Conservation (phyloP, 2,329 filamentous ascomycete genomes). For the Tolypocladium sp. region DNA sequence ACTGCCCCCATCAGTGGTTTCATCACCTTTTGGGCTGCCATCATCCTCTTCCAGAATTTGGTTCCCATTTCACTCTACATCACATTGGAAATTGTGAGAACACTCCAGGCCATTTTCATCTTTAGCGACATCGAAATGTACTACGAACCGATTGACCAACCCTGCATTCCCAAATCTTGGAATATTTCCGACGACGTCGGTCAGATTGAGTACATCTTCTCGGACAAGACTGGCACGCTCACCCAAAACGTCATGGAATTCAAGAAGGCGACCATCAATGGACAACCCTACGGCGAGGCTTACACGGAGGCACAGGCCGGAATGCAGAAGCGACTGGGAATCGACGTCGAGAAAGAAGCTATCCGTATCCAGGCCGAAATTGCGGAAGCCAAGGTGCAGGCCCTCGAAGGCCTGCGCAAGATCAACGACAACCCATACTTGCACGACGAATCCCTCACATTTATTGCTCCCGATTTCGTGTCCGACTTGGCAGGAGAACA, state of each 20-base stretch:
- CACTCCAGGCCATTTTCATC: slow-evolving; percentile 90
- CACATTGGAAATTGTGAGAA: slow-evolving; percentile 89
- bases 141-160: slow-evolving; percentile 87
- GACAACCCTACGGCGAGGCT: slow-evolving; percentile 91
- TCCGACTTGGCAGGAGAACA: slow-evolving; percentile 71
- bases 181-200: slow-evolving; percentile 97
- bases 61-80: slow-evolving; percentile 99
- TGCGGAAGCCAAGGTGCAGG: slow-evolving; percentile 62
- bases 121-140: slow-evolving; percentile 97
- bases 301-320: slow-evolving; percentile 96
- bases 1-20: slow-evolving; percentile 73
- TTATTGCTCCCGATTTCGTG: slow-evolving; percentile 84
- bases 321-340: slow-evolving; percentile 84
- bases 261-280: slow-evolving; percentile 95
- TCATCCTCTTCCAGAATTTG: slow-evolving; percentile 97
- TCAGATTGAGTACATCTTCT: slow-evolving; percentile 99
- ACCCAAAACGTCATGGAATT: slow-evolving; percentile 99
- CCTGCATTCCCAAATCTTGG: slow-evolving; percentile 95
- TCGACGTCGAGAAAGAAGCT: slow-evolving; percentile 76
- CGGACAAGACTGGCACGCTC: slow-evolving; percentile 91
- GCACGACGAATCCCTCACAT: slow-evolving; percentile 81
- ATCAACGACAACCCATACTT: slow-evolving; percentile 87
- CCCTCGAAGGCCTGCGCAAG: slow-evolving; percentile 63
- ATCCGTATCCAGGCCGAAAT: slow-evolving; percentile 69
- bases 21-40: slow-evolving; percentile 90